phyloP scores from a whole-genome alignment of 169 alveolate genomes.

The Babesia bovis region DNA sequence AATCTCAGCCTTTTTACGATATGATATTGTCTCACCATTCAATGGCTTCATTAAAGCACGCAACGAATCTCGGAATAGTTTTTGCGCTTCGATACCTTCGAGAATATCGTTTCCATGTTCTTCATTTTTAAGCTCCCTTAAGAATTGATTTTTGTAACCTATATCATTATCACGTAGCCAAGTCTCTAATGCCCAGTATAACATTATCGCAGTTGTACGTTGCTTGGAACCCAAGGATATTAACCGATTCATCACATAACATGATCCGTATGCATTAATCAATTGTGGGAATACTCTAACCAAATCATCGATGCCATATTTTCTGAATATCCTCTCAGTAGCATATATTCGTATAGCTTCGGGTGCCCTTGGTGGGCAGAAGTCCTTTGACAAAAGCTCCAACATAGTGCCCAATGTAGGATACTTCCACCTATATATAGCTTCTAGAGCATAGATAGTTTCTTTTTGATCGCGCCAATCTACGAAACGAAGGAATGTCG shows the following conservation, averaged over 20 bases:
- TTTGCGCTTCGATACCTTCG: conserved; percentile 7
- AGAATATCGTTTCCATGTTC: neutral
- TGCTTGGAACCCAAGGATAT: neutral
- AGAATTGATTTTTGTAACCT: neutral
- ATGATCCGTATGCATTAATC: conserved; percentile 11
- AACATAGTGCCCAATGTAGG: conserved; percentile 54
- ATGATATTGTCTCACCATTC: neutral
- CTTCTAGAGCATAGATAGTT: conserved; percentile 34
- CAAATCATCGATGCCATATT: neutral
- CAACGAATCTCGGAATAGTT: conserved; percentile 11
- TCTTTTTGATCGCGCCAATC: conserved; percentile 56
- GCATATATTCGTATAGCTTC: conserved; percentile 17
- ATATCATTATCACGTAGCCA: neutral
- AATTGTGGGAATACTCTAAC: conserved; percentile 26
- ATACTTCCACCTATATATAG: conserved; percentile 53
- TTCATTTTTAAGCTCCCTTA: neutral
- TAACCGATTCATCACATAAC: conserved; percentile 1
- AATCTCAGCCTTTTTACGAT: neutral
- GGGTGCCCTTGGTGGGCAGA: conserved; percentile 21
- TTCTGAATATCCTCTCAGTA: neutral
- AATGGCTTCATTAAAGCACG: conserved; percentile 4
- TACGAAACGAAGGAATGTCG: conserved; percentile 61
- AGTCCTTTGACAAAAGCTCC: conserved; percentile 64
- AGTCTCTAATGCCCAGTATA: conserved; percentile 29
- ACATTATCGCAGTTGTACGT: neutral